Conservation (phyloP, 2,329 filamentous ascomycete genomes). For the Blumeriella jaapii region DNA sequence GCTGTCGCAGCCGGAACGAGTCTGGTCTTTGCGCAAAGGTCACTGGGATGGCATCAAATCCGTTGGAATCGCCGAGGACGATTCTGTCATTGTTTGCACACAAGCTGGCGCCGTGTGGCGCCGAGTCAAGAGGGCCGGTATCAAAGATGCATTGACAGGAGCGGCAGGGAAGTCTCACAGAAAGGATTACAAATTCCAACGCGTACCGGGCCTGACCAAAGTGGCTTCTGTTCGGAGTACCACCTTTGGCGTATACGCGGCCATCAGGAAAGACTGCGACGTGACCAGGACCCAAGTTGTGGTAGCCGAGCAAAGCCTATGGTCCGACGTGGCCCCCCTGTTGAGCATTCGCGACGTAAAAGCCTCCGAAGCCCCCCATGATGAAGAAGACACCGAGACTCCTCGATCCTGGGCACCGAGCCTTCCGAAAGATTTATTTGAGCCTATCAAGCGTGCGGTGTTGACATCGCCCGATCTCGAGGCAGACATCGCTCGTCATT, state of each 20-base stretch:
- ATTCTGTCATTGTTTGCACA: constrained; percentile 88
- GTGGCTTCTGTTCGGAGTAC: constrained; percentile 79
- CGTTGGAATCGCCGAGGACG: constrained; percentile 81
- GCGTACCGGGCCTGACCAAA: constrained; percentile 77
- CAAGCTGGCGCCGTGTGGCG: constrained; percentile 89
- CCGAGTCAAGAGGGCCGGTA: constrained; percentile 69
- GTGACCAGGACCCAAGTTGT: constrained; percentile 62
- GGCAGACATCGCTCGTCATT: constrained; percentile 43
- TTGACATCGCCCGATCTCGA: constrained; percentile 57
- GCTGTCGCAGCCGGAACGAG: constrained; percentile 63
- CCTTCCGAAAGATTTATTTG: constrained; percentile 41
- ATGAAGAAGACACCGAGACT: constrained; percentile 29
- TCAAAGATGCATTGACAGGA: constrained; percentile 48
- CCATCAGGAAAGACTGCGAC: constrained; percentile 72
- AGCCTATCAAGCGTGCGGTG: constrained; percentile 38
- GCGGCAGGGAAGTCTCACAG: constrained; percentile 44
- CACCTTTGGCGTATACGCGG: constrained; percentile 79
- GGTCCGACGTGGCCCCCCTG: constrained; percentile 61
- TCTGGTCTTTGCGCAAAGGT: constrained; percentile 76
- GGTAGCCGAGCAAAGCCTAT: constrained; percentile 56
- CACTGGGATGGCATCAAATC: constrained; percentile 63
- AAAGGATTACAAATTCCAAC: constrained; percentile 92
- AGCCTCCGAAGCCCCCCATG: constrained; percentile 30
- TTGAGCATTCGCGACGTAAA: constrained; percentile 54
- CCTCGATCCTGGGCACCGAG: constrained; percentile 32